These are phyloP conservation scores for Fistulinella cinereoalba DNA, from an alignment of 1,284 basidiomycete species.

Conservation along the genomic window DNA sequence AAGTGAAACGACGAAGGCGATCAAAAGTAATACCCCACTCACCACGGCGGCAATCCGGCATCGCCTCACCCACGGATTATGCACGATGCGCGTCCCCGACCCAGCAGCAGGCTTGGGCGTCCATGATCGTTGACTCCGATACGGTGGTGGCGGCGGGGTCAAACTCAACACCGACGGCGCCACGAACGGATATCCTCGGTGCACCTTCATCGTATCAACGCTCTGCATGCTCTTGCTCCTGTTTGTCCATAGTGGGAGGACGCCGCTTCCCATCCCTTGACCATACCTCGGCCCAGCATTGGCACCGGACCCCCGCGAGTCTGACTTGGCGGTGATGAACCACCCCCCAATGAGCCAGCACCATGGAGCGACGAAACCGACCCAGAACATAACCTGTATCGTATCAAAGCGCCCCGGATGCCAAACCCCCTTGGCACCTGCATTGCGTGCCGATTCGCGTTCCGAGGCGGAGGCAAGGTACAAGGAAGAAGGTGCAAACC, in stretches of 20 bases:
- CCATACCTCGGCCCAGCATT: conserved; percentile 2
- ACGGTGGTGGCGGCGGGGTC: conserved; percentile 22
- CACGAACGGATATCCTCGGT: conserved; percentile 32
- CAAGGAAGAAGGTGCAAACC: conserved; percentile 31
- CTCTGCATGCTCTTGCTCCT: conserved; percentile 23
- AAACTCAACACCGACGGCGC: conserved; percentile 31
- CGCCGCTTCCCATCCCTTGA: not conserved
- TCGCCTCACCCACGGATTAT: conserved; percentile 43
- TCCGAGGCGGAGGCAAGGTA: conserved; percentile 25
- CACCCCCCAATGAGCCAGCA: conserved; percentile 73
- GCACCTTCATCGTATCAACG: conserved; percentile 21
- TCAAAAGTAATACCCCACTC: conserved; percentile 40
- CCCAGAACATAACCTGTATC: conserved; percentile 63
- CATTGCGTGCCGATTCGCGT: conserved; percentile 17
- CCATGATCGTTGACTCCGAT: conserved; percentile 19
- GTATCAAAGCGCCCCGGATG: conserved; percentile 36
- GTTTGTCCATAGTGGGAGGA: conserved; percentile 36
- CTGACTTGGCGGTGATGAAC: conserved; percentile 41
- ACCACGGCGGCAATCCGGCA: conserved; percentile 46
- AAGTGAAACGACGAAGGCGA: conserved; percentile 39
- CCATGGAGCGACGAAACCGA: conserved; percentile 62
- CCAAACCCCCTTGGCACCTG: conserved; percentile 23
- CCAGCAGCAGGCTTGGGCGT: conserved; percentile 13
- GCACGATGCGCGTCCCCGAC: conserved; percentile 8
- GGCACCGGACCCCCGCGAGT: not conserved